Base-by-base conservation (phyloP, 371 early-diverging fungal genomes). In the Mortierella sp. region DNA sequence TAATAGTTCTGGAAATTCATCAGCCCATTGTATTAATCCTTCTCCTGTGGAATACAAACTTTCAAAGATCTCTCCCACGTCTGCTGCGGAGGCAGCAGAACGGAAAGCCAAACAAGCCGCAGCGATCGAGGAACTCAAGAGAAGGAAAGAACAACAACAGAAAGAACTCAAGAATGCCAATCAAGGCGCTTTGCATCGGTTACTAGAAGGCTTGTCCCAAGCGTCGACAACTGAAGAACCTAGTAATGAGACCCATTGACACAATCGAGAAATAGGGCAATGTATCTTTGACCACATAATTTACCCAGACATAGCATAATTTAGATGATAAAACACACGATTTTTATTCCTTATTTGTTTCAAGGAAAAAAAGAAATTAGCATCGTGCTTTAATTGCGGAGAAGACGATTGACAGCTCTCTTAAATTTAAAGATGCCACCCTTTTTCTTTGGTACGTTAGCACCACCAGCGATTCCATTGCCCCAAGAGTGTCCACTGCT, bases 401-500 rank as follows among this genome's bases (percentile, higher is more conserved):
- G 65, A 5, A 77, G 63, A 16, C 48, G 64, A 58, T 77, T 72
- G 62, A 77, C 77, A 4, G 77, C 77, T 11, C 72, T 60, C 69
- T 77, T 77, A 52, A 77, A 77, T 61, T 72, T 72, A 50, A 77
- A 77, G 65, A 77, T 77, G 65, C 77, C 77, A 1, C 77, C 69
- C 45, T 72, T 77, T 69, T 77, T 77, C 72, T 77, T 77, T 48
- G 69, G 72, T 36, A 60, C 43, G 58, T 69, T 72, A 9, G 63
- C 50, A 1, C 72, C 77, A 4, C 65, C 68, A 16, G 68, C 77
- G 48, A 72, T 72, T 7, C 77, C 72, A 41, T 65, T 58, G 10
- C 77, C 77, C 77, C 77, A 77, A 40, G 72, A n/a, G 28, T 28
- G 28, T 28, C 28, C 28, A 2, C 28, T 22, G 24, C 69, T 28